Conservation (phyloP, 2,329 filamentous ascomycete genomes). For the Parastagonospora nodorum region DNA sequence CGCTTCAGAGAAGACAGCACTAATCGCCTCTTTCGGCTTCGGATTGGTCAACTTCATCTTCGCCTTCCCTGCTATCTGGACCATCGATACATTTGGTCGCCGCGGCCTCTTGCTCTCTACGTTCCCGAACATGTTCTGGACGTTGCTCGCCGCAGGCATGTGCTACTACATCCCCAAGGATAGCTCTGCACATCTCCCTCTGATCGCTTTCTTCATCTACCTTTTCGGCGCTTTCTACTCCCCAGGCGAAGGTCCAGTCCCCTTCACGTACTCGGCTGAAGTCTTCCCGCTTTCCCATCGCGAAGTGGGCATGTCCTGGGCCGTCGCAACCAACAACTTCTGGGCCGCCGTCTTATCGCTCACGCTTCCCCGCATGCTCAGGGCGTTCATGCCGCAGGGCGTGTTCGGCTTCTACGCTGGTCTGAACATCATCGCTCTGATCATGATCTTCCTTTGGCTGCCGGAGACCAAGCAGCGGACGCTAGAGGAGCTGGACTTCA, state of each 20-base stretch:
- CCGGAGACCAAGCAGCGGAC: constrained; percentile 56
- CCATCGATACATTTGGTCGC: constrained; percentile 57
- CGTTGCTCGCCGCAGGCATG: constrained; percentile 54
- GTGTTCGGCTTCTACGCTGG: constrained; percentile 67
- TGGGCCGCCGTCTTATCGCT: constrained; percentile 65
- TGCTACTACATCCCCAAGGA: constrained; percentile 57
- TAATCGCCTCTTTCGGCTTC: constrained; percentile 64
- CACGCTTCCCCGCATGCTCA: constrained; percentile 65
- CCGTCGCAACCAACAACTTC: constrained; percentile 69
- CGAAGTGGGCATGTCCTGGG: constrained; percentile 73
- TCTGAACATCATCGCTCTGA: constrained; percentile 64
- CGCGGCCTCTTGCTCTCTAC: constrained; percentile 56
- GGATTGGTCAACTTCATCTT: constrained; percentile 65
- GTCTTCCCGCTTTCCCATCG: constrained; percentile 73
- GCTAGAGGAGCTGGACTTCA: constrained; percentile 56
- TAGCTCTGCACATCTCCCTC: constrained; percentile 49
- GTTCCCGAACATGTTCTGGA: constrained; percentile 58
- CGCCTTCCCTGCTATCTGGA: constrained; percentile 63
- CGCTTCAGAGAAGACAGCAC: constrained; percentile 45
- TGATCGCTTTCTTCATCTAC: constrained; percentile 63
- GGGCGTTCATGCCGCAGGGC: constrained; percentile 56
- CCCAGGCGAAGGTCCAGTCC: constrained; percentile 57
- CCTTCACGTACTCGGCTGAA: constrained; percentile 53
- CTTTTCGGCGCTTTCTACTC: constrained; percentile 50
- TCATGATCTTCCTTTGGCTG: constrained; percentile 67